Percentiles rank a stretch among this genome's conserved stretches.
These are phyloP conservation scores for Coemansia sp. DNA, from an alignment of 192 early-diverging fungal species.

Conservation along the genomic window DNA sequence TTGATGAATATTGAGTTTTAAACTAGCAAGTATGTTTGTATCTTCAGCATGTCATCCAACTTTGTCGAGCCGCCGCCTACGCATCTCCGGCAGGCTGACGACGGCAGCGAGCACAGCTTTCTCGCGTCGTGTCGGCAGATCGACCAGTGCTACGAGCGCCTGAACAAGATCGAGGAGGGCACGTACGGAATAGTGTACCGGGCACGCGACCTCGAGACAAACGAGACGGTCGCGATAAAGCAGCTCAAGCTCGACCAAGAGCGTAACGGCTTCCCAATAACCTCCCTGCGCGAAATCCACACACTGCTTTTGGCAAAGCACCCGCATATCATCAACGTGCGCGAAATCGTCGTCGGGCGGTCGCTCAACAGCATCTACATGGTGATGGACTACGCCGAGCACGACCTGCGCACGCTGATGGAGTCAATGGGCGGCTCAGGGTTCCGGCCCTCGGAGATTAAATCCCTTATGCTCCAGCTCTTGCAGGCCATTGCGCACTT, in stretches of 20 bases:
- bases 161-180: conserved; percentile 96
- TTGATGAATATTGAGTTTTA: too few relatives aligned
- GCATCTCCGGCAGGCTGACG: conserved; percentile 5
- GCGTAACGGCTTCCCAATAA: conserved; percentile 78
- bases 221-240: conserved; percentile 77
- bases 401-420: conserved; percentile 91
- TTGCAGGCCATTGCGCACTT: conserved; percentile 76
- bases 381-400: conserved; percentile 97
- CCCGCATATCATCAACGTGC: conserved; percentile 78
- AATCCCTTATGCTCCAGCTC: conserved; percentile 74
- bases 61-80: conserved; percentile 17
- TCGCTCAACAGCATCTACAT: conserved; percentile 75
- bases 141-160: conserved; percentile 74
- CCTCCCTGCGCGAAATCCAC: conserved; percentile 74
- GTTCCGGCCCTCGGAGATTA: conserved; percentile 85
- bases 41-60: not conserved
- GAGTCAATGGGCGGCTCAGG: conserved; percentile 66
- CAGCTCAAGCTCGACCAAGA: conserved; percentile 74
- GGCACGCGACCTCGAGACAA: conserved; percentile 75
- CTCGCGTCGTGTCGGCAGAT: conserved; percentile 29
- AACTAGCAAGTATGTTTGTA: not conserved
- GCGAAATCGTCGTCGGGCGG: conserved; percentile 70
- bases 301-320: conserved; percentile 75
- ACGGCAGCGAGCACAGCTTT: conserved; percentile 4
- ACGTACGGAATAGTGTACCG: conserved; percentile 96